Percentiles rank a stretch among this genome's conserved stretches.
Conservation (phyloP, 2,329 filamentous ascomycete species). For the Hymenoscyphus albidus region DNA sequence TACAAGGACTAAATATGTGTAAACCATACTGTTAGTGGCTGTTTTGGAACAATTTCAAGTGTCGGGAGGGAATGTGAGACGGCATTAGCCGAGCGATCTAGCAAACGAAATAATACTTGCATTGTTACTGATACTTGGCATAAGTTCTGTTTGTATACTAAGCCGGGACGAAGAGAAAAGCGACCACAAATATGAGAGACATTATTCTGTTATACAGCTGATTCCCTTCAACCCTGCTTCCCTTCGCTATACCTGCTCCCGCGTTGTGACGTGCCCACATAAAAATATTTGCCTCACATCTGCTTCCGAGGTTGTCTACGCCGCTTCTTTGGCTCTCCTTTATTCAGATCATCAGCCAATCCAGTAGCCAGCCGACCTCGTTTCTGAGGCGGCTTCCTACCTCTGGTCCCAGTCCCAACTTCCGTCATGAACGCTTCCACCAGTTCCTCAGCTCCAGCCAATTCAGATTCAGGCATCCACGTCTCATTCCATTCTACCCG, state of each 20-base stretch:
- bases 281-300: neutral
- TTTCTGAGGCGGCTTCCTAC: neutral
- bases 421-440: conserved; percentile 8
- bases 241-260: neutral
- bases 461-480: conserved; percentile 14
- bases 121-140: neutral
- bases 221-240: neutral
- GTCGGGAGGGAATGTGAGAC: neutral
- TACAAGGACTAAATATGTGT: neutral
- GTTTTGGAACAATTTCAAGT: neutral
- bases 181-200: neutral
- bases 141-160: neutral
- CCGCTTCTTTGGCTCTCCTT: conserved; percentile 6
- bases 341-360: neutral
- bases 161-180: neutral
- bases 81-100: neutral
- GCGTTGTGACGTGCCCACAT: neutral
- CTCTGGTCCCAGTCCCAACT: neutral
- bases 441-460: conserved; percentile 8
- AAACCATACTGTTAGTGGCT: neutral
- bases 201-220: neutral
- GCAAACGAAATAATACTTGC: neutral
- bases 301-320: conserved; percentile 13
- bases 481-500: conserved; percentile 11
- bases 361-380: neutral